Evolutionary conservation across 768 basidiomycete species (phyloP).

Genomic region (Xanthoconium stramineum): DNA sequence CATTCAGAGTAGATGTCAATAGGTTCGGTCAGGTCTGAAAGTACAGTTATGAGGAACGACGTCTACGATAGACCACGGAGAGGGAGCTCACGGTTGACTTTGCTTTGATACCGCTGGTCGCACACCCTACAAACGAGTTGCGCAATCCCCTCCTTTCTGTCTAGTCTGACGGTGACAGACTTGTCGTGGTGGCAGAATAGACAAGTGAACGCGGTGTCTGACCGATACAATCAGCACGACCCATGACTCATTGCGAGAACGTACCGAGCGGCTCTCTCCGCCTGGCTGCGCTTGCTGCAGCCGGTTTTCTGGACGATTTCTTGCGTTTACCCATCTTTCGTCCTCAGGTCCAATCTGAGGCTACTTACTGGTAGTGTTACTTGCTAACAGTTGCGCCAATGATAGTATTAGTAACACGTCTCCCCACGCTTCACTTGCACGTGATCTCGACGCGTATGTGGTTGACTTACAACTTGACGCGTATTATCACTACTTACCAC

Average conservation of each 20-base stretch:
- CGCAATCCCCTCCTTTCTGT: constrained; percentile 81
- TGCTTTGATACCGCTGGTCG: constrained; percentile 84
- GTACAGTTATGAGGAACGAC: constrained; percentile 14
- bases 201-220: constrained; percentile 83
- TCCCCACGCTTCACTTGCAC: constrained; percentile 9
- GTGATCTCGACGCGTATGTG: constrained; percentile 33
- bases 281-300: constrained; percentile 56
- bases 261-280: constrained; percentile 72
- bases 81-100: constrained; percentile 70
- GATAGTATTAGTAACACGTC: background rate
- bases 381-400: background rate
- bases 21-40: constrained; percentile 76
- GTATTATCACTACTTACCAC: constrained; percentile 10
- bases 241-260: background rate
- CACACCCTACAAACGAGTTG: constrained; percentile 81
- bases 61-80: background rate
- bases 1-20: constrained; percentile 90
- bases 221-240: constrained; percentile 2
- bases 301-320: constrained; percentile 82
- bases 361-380: background rate
- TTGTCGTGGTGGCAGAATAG: constrained; percentile 89
- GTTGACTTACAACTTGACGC: constrained; percentile 30
- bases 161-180: constrained; percentile 80
- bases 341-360: background rate
- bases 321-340: constrained; percentile 81